These are phyloP conservation scores for Seiridium unicorne DNA, from an alignment of 2,329 filamentous ascomycete species.

Conservation along the genomic window DNA sequence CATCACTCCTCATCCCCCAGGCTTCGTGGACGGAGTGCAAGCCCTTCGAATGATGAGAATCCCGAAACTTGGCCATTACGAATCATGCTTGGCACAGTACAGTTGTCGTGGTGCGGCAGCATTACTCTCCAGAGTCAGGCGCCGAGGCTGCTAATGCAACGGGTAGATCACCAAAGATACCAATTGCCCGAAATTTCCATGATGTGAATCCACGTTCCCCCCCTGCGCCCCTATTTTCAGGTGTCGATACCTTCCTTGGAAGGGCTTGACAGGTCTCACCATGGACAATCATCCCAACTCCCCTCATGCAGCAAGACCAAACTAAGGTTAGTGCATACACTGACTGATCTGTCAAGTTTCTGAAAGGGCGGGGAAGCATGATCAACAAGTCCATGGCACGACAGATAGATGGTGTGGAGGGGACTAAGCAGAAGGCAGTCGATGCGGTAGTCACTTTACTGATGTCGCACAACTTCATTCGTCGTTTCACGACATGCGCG, in stretches of 20 bases:
- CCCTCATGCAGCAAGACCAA: background rate
- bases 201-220: background rate
- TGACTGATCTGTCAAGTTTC: background rate
- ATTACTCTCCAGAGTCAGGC: background rate
- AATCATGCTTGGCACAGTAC: background rate
- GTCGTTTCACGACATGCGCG: background rate
- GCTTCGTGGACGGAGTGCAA: background rate
- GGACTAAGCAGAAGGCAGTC: background rate
- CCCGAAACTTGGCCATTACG: background rate
- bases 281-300: background rate
- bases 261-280: background rate
- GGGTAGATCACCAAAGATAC: background rate
- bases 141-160: background rate
- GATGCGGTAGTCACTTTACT: background rate
- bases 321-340: background rate
- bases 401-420: background rate
- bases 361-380: background rate
- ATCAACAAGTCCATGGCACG: background rate
- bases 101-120: background rate
- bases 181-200: background rate
- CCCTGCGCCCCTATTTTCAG: background rate
- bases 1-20: background rate
- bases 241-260: background rate
- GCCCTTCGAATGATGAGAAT: background rate
- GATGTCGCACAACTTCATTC: background rate